Percentiles rank a stretch among this genome's conserved stretches.
phyloP scores from a whole-genome alignment of 352 stramenopile genomes.

The Elongisporangium undulatum region DNA sequence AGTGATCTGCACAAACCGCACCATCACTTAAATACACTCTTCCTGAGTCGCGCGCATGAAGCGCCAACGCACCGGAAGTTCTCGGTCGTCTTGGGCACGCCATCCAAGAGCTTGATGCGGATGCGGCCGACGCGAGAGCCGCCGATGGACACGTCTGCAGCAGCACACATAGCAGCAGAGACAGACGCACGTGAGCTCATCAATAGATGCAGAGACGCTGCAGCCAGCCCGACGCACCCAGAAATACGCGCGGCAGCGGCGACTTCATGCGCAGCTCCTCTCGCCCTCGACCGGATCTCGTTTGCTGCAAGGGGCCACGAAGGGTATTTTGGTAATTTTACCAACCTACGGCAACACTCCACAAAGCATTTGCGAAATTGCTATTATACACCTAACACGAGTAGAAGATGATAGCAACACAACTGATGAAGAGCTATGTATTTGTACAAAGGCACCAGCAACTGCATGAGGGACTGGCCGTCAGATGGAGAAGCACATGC shows the following conservation, averaged over 20 bases:
- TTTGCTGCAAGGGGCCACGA: background rate
- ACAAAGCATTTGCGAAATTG: too few relatives aligned
- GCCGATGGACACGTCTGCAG: slow-evolving; percentile 89
- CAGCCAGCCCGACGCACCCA: background rate
- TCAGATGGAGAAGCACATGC: too few relatives aligned
- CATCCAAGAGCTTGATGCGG: slow-evolving; percentile 58
- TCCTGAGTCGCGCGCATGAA: background rate
- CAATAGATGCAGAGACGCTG: background rate
- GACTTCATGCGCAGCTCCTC: background rate
- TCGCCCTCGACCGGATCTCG: background rate
- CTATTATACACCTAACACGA: too few relatives aligned
- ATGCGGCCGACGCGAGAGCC: slow-evolving; percentile 62
- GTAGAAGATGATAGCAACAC: too few relatives aligned
- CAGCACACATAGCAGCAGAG: background rate
- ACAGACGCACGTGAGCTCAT: background rate
- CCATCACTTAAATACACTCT: background rate
- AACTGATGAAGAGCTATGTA: too few relatives aligned
- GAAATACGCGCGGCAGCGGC: background rate
- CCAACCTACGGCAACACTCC: background rate
- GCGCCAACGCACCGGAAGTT: slow-evolving; percentile 40
- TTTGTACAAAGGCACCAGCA: too few relatives aligned
- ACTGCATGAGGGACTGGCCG: too few relatives aligned
- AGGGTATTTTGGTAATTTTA: background rate
- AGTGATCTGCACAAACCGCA: background rate
- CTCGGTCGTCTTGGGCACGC: slow-evolving; percentile 51